phyloP scores from a whole-genome alignment of 2,329 filamentous ascomycete species.

The Colletotrichum caudatum region DNA sequence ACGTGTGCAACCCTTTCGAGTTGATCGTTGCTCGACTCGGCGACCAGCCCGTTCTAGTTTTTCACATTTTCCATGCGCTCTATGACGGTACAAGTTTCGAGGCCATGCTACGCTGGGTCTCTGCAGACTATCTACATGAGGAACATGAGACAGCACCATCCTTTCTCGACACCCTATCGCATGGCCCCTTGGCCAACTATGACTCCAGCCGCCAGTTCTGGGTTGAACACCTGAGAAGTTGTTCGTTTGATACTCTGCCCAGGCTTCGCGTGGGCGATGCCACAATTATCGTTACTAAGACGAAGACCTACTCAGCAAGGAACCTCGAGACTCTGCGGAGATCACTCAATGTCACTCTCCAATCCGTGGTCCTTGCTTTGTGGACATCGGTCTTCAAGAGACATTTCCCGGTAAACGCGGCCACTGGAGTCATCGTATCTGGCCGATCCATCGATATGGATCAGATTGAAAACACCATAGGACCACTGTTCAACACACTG shows the following conservation, averaged over 20 bases:
- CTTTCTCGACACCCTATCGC: slow-evolving; percentile 75
- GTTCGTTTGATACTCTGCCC: slow-evolving; percentile 45
- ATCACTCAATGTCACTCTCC: slow-evolving; percentile 77
- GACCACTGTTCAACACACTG: slow-evolving; percentile 91
- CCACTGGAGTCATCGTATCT: slow-evolving; percentile 81
- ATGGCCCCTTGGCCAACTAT: slow-evolving; percentile 73
- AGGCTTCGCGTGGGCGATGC: slow-evolving; percentile 34
- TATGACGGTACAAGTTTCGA: slow-evolving; percentile 88
- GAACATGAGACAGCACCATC: slow-evolving; percentile 55
- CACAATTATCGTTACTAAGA: slow-evolving; percentile 20
- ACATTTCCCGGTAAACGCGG: slow-evolving; percentile 59
- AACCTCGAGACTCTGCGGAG: slow-evolving; percentile 66
- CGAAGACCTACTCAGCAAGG: slow-evolving; percentile 34
- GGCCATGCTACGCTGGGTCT: slow-evolving; percentile 72
- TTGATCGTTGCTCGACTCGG: slow-evolving; percentile 55
- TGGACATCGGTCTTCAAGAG: slow-evolving; percentile 75
- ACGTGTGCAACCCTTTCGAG: slow-evolving; percentile 65
- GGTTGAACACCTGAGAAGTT: slow-evolving; percentile 64
- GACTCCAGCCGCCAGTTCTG: slow-evolving; percentile 71
- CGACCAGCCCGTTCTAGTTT: slow-evolving; percentile 57
- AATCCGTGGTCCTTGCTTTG: slow-evolving; percentile 80
- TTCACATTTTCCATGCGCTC: slow-evolving; percentile 86
- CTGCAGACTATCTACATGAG: slow-evolving; percentile 60
- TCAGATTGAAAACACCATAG: slow-evolving; percentile 75
- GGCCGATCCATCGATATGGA: slow-evolving; percentile 79